Evolutionary conservation across 305 asterid genomes (phyloP).

Genomic region (Fraxinus paxiana): DNA sequence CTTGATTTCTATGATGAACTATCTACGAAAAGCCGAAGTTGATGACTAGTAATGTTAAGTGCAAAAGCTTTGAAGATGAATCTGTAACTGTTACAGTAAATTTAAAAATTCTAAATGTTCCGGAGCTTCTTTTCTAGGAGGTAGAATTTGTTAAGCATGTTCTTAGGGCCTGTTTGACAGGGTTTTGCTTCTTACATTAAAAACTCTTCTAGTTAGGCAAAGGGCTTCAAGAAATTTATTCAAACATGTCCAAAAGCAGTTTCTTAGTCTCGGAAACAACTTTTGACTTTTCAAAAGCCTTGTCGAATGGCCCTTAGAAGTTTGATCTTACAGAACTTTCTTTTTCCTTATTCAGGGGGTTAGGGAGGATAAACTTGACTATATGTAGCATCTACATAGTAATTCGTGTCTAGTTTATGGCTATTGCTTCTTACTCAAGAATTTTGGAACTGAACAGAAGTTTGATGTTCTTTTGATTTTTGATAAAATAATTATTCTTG

Average conservation of each 20-base stretch:
- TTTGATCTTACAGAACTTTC: background rate
- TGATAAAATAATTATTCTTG: background rate
- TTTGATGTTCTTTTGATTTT: background rate
- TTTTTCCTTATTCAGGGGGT: background rate
- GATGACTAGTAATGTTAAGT: background rate
- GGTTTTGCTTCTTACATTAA: no score
- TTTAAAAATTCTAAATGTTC: background rate
- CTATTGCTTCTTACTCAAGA: background rate
- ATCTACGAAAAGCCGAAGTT: background rate
- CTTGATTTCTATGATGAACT: background rate
- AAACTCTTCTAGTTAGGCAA: background rate
- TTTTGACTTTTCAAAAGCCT: background rate
- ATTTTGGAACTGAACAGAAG: background rate
- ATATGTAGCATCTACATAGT: background rate
- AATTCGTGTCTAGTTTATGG: background rate
- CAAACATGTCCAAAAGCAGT: background rate
- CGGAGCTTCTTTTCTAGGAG: background rate
- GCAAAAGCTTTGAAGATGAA: background rate
- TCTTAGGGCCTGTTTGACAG: background rate
- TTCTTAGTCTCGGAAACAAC: background rate
- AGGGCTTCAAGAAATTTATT: background rate
- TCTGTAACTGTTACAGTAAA: background rate
- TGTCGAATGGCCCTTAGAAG: background rate
- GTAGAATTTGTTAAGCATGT: background rate
- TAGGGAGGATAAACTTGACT: background rate